A percentile compares a stretch with the other conserved stretches of the same genome.
phyloP scores from a whole-genome alignment of 2,329 filamentous ascomycete genomes.

The Colletotrichum spaethianum region DNA sequence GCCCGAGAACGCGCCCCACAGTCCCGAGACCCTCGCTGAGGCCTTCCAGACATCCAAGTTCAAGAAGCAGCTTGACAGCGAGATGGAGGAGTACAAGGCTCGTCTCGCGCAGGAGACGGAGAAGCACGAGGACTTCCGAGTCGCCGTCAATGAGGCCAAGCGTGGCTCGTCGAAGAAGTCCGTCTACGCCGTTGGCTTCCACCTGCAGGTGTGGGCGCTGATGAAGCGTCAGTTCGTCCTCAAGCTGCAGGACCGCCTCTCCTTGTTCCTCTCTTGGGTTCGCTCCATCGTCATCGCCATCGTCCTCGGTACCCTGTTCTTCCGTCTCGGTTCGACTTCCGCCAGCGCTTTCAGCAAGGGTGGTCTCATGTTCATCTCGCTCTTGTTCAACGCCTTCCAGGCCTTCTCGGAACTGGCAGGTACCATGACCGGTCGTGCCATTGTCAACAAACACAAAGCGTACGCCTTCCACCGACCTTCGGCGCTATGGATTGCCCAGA shows the following conservation, averaged over 20 bases:
- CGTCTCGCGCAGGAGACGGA: constrained; percentile 75
- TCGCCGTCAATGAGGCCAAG: constrained; percentile 84
- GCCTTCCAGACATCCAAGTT: constrained; percentile 79
- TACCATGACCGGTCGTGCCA: constrained; percentile 82
- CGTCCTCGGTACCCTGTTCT: constrained; percentile 84
- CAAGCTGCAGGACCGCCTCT: constrained; percentile 88
- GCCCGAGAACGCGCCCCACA: constrained; percentile 76
- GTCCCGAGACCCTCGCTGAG: constrained; percentile 74
- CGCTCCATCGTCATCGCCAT: constrained; percentile 80
- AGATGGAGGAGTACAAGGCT: constrained; percentile 80
- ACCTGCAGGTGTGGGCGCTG: constrained; percentile 85
- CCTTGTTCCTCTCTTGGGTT: constrained; percentile 80
- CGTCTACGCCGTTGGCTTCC: constrained; percentile 87
- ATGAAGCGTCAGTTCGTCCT: constrained; percentile 88
- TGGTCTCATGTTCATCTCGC: constrained; percentile 83
- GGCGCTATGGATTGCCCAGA: constrained; percentile 87
- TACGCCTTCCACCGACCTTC: constrained; percentile 89
- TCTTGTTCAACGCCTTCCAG: constrained; percentile 90
- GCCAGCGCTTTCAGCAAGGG: constrained; percentile 85
- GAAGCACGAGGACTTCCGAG: constrained; percentile 81
- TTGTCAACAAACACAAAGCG: constrained; percentile 87
- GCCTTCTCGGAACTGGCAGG: constrained; percentile 83
- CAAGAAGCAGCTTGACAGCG: constrained; percentile 68
- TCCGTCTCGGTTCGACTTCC: constrained; percentile 75
- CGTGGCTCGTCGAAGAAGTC: constrained; percentile 81